Base-by-base conservation (phyloP, 805 yeast genomes). In the Candida qinlingensis region DNA sequence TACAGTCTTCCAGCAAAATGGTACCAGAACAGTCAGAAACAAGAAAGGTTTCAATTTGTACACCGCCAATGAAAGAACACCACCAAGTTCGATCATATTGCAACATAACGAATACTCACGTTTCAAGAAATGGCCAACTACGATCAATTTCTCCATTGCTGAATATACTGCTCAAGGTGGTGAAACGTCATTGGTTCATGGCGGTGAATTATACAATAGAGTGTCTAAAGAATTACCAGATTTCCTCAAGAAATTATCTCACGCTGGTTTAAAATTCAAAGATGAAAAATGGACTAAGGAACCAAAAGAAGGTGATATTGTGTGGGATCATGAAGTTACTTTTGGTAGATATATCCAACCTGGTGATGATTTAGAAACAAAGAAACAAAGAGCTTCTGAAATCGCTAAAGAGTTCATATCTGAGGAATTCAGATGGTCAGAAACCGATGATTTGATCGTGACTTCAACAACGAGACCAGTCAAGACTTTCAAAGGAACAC, bases 41-140 rank as follows among this genome's bases (percentile, higher is more conserved):
- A 46, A 50, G n/a, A 50, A 61, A 7, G 63, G 59, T 4, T 60
- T 56, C 5, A 45, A 55, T 36, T 37, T 67, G 11, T 55, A 54
- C 37, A 65, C 69, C 9, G 72, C 71, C 25, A 64, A 65, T 40
- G 70, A 64, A 51, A 65, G 69, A 2, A 62, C 67, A 6, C 48
- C 63, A 3, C 36, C 36, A 9, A 48, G 48, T 10, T 45, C 44
- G 9, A 38, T 42, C 25, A 46, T 68, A 13, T 54, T 53, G 40
- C 70, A 66, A 44, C 72, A 67, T 52, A 65, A 65, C 45, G 71
- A 67, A 40, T 67, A 60, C 45, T 62, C 69, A 2, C 46, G 70
- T 39, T 68, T 64, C 45, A 52, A 49, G 7, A 51, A 53, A 28
- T 64, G 49, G 40, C 72, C 72, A 9, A 50, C 57, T 3, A 62